phyloP scores from a whole-genome alignment of 1,284 basidiomycete genomes.

The Leccinum pachyderme region DNA sequence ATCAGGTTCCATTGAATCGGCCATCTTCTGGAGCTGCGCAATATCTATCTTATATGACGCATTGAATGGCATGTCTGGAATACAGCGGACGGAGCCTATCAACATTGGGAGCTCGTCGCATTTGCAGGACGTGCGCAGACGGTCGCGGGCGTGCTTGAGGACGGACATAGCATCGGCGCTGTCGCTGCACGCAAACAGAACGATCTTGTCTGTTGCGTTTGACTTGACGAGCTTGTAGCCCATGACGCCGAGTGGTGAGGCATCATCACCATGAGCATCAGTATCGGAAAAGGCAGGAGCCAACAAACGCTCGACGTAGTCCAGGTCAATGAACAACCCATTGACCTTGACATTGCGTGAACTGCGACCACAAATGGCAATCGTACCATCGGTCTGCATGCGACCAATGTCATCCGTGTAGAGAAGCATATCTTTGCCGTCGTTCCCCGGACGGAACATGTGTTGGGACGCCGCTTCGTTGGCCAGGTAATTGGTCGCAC shows the following conservation, averaged over 20 bases:
- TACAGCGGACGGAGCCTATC: slow-evolving; percentile 21
- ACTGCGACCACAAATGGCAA: slow-evolving; percentile 24
- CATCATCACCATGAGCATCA: background rate
- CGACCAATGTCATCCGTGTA: slow-evolving; percentile 29
- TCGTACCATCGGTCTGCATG: slow-evolving; percentile 26
- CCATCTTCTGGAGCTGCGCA: slow-evolving; percentile 22
- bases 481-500: slow-evolving; percentile 24
- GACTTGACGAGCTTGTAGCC: slow-evolving; percentile 29
- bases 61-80: slow-evolving; percentile 30
- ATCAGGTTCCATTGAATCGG: slow-evolving; percentile 13
- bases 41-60: slow-evolving; percentile 30
- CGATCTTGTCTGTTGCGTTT: slow-evolving; percentile 20
- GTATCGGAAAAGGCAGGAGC: slow-evolving; percentile 19
- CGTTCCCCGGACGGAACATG: slow-evolving; percentile 26
- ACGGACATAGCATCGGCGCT: slow-evolving; percentile 17
- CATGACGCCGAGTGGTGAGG: slow-evolving; percentile 6
- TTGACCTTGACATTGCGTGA: slow-evolving; percentile 31
- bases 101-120: slow-evolving; percentile 22
- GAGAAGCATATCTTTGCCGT: slow-evolving; percentile 19
- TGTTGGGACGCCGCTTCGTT: slow-evolving; percentile 25
- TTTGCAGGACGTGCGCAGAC: slow-evolving; percentile 11
- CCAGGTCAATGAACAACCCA: slow-evolving; percentile 25
- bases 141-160: slow-evolving; percentile 23
- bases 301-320: slow-evolving; percentile 25
- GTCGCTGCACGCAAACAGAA: slow-evolving; percentile 21